Evolutionary conservation across 805 yeast genomes (phyloP).

Genomic region (Kodamaea laetipori): DNA sequence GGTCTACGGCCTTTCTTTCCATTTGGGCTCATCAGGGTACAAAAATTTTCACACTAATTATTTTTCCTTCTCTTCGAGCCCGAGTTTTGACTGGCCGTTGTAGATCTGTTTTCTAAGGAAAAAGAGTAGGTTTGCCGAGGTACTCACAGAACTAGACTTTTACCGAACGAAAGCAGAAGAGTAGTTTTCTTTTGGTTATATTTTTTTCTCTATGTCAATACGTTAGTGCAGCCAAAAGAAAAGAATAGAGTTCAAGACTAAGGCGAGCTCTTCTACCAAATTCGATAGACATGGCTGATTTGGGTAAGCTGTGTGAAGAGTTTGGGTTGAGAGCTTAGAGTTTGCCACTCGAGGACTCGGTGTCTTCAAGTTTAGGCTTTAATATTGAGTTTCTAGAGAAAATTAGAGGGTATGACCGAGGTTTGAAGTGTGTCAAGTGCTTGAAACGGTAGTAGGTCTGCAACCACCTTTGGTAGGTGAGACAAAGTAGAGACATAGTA

Average conservation of each 20-base stretch:
- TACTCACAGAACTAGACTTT: not conserved
- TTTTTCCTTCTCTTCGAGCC: not conserved
- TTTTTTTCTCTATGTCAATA: not conserved
- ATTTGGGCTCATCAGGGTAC: too few species aligned
- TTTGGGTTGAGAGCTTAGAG: not conserved
- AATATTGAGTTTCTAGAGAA: not conserved
- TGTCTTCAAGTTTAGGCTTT: not conserved
- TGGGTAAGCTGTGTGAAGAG: not conserved
- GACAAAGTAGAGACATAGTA: not conserved
- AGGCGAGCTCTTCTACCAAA: not conserved
- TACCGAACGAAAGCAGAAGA: not conserved
- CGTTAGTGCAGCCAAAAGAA: conserved; percentile 10
- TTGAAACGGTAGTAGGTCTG: too few species aligned
- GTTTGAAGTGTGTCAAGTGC: too few species aligned
- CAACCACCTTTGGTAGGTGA: too few species aligned
- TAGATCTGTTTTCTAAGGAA: not conserved
- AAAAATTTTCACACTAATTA: too few species aligned
- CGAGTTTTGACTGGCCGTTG: conserved; percentile 7
- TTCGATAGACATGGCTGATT: conserved; percentile 1
- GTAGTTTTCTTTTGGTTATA: not conserved
- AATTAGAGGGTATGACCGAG: too few species aligned
- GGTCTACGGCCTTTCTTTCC: too few species aligned
- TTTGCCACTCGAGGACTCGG: not conserved
- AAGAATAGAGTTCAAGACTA: conserved; percentile 7
- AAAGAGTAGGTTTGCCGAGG: not conserved